These are phyloP conservation scores for Globisporangium parvum DNA, from an alignment of 352 stramenopile genomes.

Conservation along the genomic window DNA sequence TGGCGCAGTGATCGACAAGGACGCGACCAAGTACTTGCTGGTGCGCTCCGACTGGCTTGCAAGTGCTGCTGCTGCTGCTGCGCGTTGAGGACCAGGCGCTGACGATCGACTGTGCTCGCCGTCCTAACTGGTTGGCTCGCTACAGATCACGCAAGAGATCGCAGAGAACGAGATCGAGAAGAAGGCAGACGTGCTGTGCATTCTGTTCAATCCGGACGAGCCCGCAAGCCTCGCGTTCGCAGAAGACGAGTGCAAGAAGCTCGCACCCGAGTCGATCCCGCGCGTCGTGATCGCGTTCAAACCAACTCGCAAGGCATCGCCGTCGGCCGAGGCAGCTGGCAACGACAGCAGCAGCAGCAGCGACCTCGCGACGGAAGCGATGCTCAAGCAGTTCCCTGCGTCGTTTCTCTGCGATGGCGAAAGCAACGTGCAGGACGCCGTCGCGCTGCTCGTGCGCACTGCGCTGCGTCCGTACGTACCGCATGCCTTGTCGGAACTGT, in stretches of 20 bases:
- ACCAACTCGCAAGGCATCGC: slow-evolving; percentile 3
- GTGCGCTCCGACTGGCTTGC: slow-evolving; percentile 20
- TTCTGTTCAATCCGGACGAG: slow-evolving; percentile 59
- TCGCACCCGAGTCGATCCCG: slow-evolving; percentile 39
- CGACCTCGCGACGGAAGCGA: slow-evolving; percentile 41
- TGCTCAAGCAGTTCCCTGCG: slow-evolving; percentile 41
- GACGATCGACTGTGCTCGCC: not conserved
- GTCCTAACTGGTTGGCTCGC: slow-evolving; percentile 1
- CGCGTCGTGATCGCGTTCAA: slow-evolving; percentile 59
- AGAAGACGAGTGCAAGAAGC: slow-evolving; percentile 48
- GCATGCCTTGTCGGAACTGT: not conserved
- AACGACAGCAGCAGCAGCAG: slow-evolving; percentile 6
- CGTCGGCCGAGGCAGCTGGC: slow-evolving; percentile 1
- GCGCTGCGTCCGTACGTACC: slow-evolving; percentile 48
- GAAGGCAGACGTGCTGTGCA: slow-evolving; percentile 63
- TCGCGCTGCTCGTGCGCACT: slow-evolving; percentile 35
- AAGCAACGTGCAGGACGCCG: slow-evolving; percentile 27
- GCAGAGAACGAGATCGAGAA: slow-evolving; percentile 59
- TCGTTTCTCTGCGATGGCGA: slow-evolving; percentile 37
- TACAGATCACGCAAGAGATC: slow-evolving; percentile 59
- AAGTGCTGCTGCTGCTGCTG: not conserved
- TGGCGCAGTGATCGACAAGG: slow-evolving; percentile 45
- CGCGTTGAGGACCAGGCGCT: not conserved
- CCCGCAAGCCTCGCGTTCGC: slow-evolving; percentile 32
- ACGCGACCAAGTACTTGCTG: slow-evolving; percentile 59